phyloP scores from a whole-genome alignment of 176 grass and related monocot species.

The Eragrostis nindensis region DNA sequence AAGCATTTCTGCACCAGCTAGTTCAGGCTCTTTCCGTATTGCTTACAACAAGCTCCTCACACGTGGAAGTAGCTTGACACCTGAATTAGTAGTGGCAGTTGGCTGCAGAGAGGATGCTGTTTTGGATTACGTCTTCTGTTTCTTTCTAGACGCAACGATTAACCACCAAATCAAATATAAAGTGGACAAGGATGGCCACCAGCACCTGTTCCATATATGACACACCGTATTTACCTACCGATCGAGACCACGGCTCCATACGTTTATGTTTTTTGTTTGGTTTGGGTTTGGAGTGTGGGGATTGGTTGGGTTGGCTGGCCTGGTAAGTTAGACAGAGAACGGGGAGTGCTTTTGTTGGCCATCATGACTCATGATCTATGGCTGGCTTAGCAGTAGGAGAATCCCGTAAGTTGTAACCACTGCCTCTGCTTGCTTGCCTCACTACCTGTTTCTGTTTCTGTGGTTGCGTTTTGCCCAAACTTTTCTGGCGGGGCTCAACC shows the following conservation, averaged over 20 bases:
- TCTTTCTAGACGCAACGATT: conserved; percentile 20
- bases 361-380: conserved; percentile 41
- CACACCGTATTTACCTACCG: conserved; percentile 28
- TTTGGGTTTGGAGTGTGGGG: background rate
- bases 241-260: conserved; percentile 38
- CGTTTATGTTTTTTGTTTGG: background rate
- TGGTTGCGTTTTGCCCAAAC: conserved; percentile 10
- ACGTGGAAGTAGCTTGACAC: background rate
- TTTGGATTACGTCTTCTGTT: conserved; percentile 14
- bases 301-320: conserved; percentile 30
- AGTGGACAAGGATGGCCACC: conserved; percentile 2
- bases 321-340: conserved; percentile 27
- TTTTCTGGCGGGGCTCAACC: conserved; percentile 20
- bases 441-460: background rate
- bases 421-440: background rate
- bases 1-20: conserved; percentile 13
- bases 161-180: conserved; percentile 8
- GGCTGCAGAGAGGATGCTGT: background rate
- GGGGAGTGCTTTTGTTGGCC: conserved; percentile 27
- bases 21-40: background rate
- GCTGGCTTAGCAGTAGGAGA: conserved; percentile 12
- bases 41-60: background rate
- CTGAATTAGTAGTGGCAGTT: background rate
- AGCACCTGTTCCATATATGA: conserved; percentile 31
- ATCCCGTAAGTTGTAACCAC: conserved; percentile 23